Evolutionary conservation across 176 grass and related monocot genomes (phyloP), one percentile per base, ranked within the genome.

Genomic region (Alloteropsis semialata): DNA sequence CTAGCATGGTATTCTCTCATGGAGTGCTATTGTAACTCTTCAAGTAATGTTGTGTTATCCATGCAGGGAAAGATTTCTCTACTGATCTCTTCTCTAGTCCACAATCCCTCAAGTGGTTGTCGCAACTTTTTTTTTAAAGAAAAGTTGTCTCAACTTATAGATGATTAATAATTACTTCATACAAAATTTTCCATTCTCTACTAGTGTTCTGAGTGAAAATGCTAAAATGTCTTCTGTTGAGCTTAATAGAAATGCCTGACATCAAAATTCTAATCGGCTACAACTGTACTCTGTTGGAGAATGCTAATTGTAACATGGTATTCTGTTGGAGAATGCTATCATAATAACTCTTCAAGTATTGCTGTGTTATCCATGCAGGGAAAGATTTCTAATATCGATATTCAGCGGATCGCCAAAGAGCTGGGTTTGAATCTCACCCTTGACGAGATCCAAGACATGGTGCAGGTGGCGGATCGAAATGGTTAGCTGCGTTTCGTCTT

Each of bases 381-480:
- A 32, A 96, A 89, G 81, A 99, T 99, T 81, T 99, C 97, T 21
- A 81, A 87, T 66, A 81, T 86, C 65, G 97, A 94, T 65, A 96
- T 96, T 57, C 97, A 99, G 83, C 83, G 72, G 28, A 87, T 92
- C 45, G 89, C 97, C 39, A 92, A 85, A 72, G 97, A 96, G 14
- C 66, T 99, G n/a, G 97, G 97, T 64, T 83, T 90, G 70, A 94
- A 83, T 34, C 92, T 96, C 83, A 92, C 91, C n/a, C 70, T 87
- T 27, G 76, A 92, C 19, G 93, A 99, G 83, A 99, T 99, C 45
- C 86, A 84, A 68, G 96, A 93, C 67, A 99, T 99, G 96, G 82
- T 99, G 49, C 79, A 87, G 48, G 91, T 84, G 80, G 96, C 96
- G 15, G 96, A 99, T 88, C 72, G 81, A 60, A 84, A 99, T 28